phyloP scores from a whole-genome alignment of 1,284 basidiomycete genomes.

The Sporisorium iseilematis-ciliati region DNA sequence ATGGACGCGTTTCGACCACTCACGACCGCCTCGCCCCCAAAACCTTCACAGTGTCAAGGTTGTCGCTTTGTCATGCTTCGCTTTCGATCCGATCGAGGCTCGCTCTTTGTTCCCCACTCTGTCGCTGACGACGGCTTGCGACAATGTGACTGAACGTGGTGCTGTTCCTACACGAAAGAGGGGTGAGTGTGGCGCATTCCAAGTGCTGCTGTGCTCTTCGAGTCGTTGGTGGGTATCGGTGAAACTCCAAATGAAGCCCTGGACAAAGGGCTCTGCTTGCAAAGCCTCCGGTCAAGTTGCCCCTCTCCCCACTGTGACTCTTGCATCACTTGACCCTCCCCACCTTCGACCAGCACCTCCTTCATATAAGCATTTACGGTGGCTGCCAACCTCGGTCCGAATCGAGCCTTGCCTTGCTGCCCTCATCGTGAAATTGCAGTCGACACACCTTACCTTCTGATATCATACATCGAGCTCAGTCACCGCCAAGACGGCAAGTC shows the following conservation, averaged over 20 bases:
- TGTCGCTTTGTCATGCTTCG: constrained; percentile 1
- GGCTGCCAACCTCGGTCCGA: too few relatives aligned
- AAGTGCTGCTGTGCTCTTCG: background rate
- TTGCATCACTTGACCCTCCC: background rate
- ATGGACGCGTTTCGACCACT: background rate
- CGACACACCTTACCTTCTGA: too few relatives aligned
- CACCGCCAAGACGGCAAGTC: background rate
- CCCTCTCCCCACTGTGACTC: background rate
- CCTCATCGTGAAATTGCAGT: too few relatives aligned
- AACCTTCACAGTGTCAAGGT: too few relatives aligned
- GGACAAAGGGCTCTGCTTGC: constrained; percentile 20
- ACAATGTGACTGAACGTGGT: background rate
- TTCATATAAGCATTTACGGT: background rate
- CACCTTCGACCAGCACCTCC: too few relatives aligned
- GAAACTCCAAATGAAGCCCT: constrained; percentile 5
- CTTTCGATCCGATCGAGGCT: constrained; percentile 15
- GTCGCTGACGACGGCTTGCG: background rate
- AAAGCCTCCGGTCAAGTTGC: too few relatives aligned
- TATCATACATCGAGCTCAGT: background rate
- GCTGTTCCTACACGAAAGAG: background rate
- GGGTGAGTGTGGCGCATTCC: background rate
- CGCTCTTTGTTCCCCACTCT: constrained; percentile 9
- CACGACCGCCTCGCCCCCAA: background rate
- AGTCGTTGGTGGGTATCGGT: background rate
- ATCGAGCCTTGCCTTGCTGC: too few relatives aligned